A percentile compares a stretch with the other conserved stretches of the same genome.
Evolutionary conservation across 495 filamentous ascomycete genomes (phyloP).

Genomic region (Hypoxylon perforatum): DNA sequence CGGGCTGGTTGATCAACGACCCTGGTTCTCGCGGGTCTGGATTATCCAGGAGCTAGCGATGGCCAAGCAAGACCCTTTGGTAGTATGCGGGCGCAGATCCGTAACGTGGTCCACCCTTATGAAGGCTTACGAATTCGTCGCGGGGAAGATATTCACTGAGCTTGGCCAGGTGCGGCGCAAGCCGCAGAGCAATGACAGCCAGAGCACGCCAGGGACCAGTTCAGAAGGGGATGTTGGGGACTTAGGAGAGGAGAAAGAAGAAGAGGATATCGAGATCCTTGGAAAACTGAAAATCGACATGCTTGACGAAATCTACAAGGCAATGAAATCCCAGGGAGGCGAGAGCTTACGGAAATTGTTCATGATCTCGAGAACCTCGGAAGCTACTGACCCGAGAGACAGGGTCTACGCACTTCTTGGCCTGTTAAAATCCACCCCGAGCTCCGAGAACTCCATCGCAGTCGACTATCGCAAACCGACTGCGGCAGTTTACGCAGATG

Average conservation of each 20-base stretch:
- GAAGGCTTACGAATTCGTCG: slow-evolving; percentile 5
- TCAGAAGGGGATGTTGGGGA: not conserved
- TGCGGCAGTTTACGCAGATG: slow-evolving; percentile 18
- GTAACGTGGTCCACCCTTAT: slow-evolving; percentile 14
- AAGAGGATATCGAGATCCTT: not conserved
- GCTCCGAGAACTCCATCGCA: not conserved
- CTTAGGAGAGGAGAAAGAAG: not conserved
- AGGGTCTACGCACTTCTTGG: slow-evolving; percentile 20
- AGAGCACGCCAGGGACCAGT: not conserved
- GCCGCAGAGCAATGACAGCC: not conserved
- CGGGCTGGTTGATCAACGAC: not conserved
- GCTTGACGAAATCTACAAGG: slow-evolving; percentile 8
- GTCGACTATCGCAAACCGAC: slow-evolving; percentile 22
- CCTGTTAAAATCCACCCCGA: slow-evolving; percentile 4
- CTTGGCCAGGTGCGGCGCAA: slow-evolving; percentile 3
- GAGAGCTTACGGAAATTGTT: slow-evolving; percentile 17
- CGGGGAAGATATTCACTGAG: slow-evolving; percentile 12
- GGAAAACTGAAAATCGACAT: slow-evolving; percentile 3
- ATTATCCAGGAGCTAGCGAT: slow-evolving; percentile 33
- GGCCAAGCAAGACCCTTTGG: slow-evolving; percentile 12
- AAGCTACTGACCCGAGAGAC: slow-evolving; percentile 24
- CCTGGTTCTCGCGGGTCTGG: slow-evolving; percentile 36
- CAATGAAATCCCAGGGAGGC: slow-evolving; percentile 11
- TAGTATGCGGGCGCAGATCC: slow-evolving; percentile 15
- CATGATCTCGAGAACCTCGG: slow-evolving; percentile 18